Evolutionary conservation across 1,139 yeast species (phyloP).

Genomic region (Yamadazyma trypodendri): DNA sequence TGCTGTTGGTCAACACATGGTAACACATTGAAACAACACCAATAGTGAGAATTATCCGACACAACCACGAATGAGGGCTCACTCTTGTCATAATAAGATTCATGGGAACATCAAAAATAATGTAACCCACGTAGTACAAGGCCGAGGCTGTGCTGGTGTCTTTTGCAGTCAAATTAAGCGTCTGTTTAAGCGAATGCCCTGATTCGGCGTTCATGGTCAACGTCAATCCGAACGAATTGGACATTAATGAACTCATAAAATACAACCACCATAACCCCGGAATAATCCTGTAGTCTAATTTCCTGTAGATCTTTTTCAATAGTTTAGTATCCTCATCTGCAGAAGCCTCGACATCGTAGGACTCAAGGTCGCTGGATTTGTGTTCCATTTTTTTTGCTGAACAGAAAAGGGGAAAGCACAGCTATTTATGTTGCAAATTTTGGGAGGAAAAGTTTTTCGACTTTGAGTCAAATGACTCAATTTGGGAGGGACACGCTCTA

Average conservation of each 20-base stretch:
- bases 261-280: constrained; percentile 84
- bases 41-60: constrained; percentile 73
- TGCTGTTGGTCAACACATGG: constrained; percentile 49
- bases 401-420: neutral
- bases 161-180: constrained; percentile 51
- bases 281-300: constrained; percentile 67
- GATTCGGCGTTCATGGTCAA: constrained; percentile 71
- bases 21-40: constrained; percentile 79
- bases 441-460: constrained; percentile 1
- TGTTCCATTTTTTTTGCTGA: neutral
- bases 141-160: constrained; percentile 78
- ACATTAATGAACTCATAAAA: constrained; percentile 77
- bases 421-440: constrained; percentile 2
- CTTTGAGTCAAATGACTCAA: constrained; percentile 12
- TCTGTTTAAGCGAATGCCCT: constrained; percentile 62
- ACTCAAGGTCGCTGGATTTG: neutral
- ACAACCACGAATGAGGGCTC: constrained; percentile 83
- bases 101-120: constrained; percentile 85
- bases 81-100: constrained; percentile 79
- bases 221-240: constrained; percentile 74
- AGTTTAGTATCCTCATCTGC: no score
- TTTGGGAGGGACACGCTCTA: constrained; percentile 5
- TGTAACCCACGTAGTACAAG: constrained; percentile 77
- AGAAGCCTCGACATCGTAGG: neutral
- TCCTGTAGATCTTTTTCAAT: constrained; percentile 63